Conservation (phyloP, 306 rosid species). For the Rosa chinensis region DNA sequence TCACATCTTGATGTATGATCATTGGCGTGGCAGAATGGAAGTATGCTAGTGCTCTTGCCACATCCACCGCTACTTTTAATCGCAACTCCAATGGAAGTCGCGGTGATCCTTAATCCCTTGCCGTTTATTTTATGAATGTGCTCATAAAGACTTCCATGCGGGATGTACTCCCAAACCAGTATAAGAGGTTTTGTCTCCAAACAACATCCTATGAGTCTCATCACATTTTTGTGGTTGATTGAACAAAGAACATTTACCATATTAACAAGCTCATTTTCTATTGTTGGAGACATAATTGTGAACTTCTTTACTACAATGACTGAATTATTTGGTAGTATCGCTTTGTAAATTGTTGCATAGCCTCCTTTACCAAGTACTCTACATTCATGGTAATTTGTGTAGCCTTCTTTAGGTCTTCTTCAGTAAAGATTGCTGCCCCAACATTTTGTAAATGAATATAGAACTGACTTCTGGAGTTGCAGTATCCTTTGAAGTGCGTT, state of each 20-base stretch:
- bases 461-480: background rate
- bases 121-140: background rate
- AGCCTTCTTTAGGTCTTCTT: slow-evolving; percentile 3
- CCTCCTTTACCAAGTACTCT: background rate
- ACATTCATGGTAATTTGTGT: slow-evolving; percentile 6
- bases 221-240: slow-evolving; percentile 8
- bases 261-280: background rate
- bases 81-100: background rate
- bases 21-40: background rate
- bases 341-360: slow-evolving; percentile 5
- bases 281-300: no score
- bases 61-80: background rate
- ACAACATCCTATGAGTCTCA: slow-evolving; percentile 6
- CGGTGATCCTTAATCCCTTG: background rate
- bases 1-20: background rate
- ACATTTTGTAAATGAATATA: background rate
- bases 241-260: background rate
- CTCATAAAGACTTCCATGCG: background rate
- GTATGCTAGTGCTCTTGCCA: background rate
- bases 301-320: background rate
- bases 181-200: background rate
- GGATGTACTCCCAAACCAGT: background rate
- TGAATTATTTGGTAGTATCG: background rate
- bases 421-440: background rate
- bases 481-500: background rate